Base-by-base conservation (phyloP, 2,329 filamentous ascomycete genomes). In the Chrysoporthe cubensis region DNA sequence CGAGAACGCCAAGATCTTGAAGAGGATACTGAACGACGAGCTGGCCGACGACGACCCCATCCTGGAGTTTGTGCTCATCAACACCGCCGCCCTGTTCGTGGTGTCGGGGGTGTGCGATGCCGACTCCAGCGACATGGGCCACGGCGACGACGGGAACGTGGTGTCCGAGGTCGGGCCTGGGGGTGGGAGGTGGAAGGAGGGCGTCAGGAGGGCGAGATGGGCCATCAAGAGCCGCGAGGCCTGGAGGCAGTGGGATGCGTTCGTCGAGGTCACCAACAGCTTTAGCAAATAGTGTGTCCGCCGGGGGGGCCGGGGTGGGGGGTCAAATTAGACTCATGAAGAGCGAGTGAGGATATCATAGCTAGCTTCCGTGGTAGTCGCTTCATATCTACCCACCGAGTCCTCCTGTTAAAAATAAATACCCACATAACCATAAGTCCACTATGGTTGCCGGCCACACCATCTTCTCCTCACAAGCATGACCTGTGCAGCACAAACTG, bases 151-250 rank as follows among this genome's bases (percentile, higher is more conserved):
- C 74, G 92, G 93, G 0, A 84, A 90, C 54, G 93, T 97, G 59
- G 87, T 97, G 70, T 88, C 82, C 18, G 94, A 98, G 77, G 84
- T 91, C 60, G 95, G 96, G 0, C 94, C 94, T 5, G 94, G 91
- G 13, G 92, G 92, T 16, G 88, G 92, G 67, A 87, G 95, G 75
- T 99, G 96, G 96, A 99, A 97, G 82, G 95, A 97, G 77, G 96
- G 95, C 64, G 88, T 97, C 16, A 85, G 95, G 73, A 87, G 93
- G 76, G 96, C 96, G 18, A 88, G 91, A 74, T 96, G 93, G 92
- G 93, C 93, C 13, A 87, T 99, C 60, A 87, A 90, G 79, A 97
- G 93, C 77, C 94, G 95, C 59, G 89, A 90, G 77, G 93, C 95
- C n/a, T 89, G 92, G 84, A 90, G 84, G 76, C 90, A 94, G 80